phyloP scores from a whole-genome alignment of 306 rosid species.

The Medicago lupulina region DNA sequence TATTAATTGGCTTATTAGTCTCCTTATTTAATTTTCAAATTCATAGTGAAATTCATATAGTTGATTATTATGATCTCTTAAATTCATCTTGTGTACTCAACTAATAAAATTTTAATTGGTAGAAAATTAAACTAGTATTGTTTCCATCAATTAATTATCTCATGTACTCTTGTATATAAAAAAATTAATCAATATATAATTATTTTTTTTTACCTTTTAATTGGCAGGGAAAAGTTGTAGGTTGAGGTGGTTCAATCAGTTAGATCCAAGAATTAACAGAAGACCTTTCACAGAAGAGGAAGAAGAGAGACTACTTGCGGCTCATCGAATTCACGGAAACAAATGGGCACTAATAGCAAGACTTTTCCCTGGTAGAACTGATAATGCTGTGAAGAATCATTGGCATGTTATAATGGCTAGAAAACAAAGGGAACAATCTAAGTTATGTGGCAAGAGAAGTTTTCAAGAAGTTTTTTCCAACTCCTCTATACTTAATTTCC shows the following conservation, averaged over 20 bases:
- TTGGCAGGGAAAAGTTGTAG: conserved; percentile 88
- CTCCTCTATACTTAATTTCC: background rate
- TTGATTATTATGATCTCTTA: background rate
- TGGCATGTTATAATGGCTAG: conserved; percentile 99
- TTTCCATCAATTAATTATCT: too few relatives aligned
- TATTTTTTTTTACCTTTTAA: background rate
- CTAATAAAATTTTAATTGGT: background rate
- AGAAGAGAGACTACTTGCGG: conserved; percentile 80
- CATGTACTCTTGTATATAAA: background rate
- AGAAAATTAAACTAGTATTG: too few relatives aligned
- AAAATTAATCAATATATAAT: background rate
- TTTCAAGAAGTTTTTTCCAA: conserved; percentile 37
- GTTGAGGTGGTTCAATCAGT: conserved; percentile 96
- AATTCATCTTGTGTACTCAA: background rate
- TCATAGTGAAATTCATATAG: background rate
- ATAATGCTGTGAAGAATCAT: conserved; percentile 95
- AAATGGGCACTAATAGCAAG: conserved; percentile 97
- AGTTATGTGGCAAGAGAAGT: conserved; percentile 65
- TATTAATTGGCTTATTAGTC: background rate
- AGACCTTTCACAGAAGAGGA: conserved; percentile 92
- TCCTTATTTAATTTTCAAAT: background rate
- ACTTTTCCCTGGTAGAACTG: conserved; percentile 87
- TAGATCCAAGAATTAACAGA: conserved; percentile 91
- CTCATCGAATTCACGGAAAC: conserved; percentile 89
- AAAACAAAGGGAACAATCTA: conserved; percentile 88